phyloP scores from a whole-genome alignment of 2,329 filamentous ascomycete genomes.

The Apiospora arundinis region DNA sequence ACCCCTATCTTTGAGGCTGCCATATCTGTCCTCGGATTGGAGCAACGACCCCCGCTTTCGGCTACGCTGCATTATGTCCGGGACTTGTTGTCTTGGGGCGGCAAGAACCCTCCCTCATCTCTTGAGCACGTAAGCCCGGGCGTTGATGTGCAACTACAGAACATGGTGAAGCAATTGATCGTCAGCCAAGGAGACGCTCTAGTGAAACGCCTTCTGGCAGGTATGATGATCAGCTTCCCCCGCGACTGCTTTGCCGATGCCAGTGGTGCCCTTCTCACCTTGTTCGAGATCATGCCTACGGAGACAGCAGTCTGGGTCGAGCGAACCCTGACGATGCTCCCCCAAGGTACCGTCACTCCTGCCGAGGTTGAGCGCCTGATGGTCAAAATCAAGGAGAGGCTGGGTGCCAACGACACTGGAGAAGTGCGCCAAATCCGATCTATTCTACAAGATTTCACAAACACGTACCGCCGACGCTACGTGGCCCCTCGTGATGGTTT shows the following conservation, averaged over 20 bases:
- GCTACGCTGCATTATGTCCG: slow-evolving; percentile 92
- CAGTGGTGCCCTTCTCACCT: slow-evolving; percentile 85
- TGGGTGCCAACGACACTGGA: slow-evolving; percentile 67
- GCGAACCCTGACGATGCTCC: slow-evolving; percentile 82
- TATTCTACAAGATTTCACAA: slow-evolving; percentile 95
- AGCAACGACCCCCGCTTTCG: slow-evolving; percentile 90
- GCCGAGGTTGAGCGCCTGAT: slow-evolving; percentile 83
- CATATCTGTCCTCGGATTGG: slow-evolving; percentile 82
- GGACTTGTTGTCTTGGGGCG: slow-evolving; percentile 88
- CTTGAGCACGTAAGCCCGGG: slow-evolving; percentile 47
- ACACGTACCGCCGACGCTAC: slow-evolving; percentile 89
- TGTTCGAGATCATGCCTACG: slow-evolving; percentile 86
- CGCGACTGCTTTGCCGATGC: slow-evolving; percentile 95
- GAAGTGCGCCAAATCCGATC: slow-evolving; percentile 78
- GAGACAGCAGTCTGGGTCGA: slow-evolving; percentile 85
- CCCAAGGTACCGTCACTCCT: slow-evolving; percentile 79
- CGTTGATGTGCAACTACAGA: slow-evolving; percentile 62
- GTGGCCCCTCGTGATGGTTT: slow-evolving; percentile 94
- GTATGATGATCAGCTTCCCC: slow-evolving; percentile 99
- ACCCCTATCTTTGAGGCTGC: slow-evolving; percentile 86
- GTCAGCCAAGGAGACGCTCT: slow-evolving; percentile 74
- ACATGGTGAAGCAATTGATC: slow-evolving; percentile 76
- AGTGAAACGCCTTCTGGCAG: slow-evolving; percentile 88
- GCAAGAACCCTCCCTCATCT: slow-evolving; percentile 70
- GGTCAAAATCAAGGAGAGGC: slow-evolving; percentile 78